Evolutionary conservation across 2,329 filamentous ascomycete genomes (phyloP).

Genomic region (Claviceps fusiformis): DNA sequence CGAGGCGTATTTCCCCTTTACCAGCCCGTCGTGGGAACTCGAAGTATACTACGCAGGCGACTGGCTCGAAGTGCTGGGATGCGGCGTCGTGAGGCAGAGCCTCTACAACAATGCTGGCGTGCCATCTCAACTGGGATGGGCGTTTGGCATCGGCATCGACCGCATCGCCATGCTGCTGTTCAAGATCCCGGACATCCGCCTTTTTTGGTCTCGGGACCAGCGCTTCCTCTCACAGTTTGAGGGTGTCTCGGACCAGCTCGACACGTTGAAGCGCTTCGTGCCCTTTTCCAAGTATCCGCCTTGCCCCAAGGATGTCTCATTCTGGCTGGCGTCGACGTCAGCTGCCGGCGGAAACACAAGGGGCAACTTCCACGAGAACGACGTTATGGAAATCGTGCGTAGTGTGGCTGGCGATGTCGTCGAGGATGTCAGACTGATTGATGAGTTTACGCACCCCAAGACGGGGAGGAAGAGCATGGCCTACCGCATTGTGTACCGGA

Average conservation of each 20-base stretch:
- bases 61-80: conserved; percentile 95
- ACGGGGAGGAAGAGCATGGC: conserved; percentile 73
- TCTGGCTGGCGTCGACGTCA: conserved; percentile 55
- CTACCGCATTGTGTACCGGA: conserved; percentile 89
- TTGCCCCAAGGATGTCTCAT: conserved; percentile 84
- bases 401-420: conserved; percentile 69
- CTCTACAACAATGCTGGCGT: conserved; percentile 67
- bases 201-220: conserved; percentile 83
- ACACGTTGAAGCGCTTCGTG: conserved; percentile 48
- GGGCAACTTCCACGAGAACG: conserved; percentile 72
- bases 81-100: conserved; percentile 73
- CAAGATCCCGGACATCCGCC: conserved; percentile 85
- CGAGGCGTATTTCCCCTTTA: conserved; percentile 96
- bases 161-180: conserved; percentile 96
- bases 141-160: conserved; percentile 88
- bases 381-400: conserved; percentile 91
- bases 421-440: conserved; percentile 74
- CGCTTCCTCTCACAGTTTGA: conserved; percentile 81
- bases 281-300: conserved; percentile 87
- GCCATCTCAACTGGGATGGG: conserved; percentile 72
- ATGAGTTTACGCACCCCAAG: conserved; percentile 81
- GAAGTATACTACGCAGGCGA: conserved; percentile 90
- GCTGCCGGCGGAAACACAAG: conserved; percentile 33
- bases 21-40: conserved; percentile 87
- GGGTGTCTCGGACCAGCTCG: conserved; percentile 39